Evolutionary conservation across 148 eudicot species (phyloP), one percentile per base, ranked within the genome.

Genomic region (Diospyros kaki): DNA sequence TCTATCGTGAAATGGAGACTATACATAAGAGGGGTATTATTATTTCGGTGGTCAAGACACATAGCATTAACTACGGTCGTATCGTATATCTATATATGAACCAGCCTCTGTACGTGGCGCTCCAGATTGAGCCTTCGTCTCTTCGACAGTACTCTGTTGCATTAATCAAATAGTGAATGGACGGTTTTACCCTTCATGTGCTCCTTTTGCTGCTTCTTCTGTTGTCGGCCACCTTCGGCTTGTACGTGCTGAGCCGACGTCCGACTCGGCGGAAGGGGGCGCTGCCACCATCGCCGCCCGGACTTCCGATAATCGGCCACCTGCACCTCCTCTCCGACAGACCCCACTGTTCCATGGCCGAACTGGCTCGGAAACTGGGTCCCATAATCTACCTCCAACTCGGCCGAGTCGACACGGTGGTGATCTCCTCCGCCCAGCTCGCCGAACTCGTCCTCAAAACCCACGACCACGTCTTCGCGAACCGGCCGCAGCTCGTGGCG

Each of bases 291-390:
- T 82, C 87, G 1, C 85, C 87, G 2, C 83, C 85, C 15, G 44
- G 68, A 18, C 85, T 85, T 14, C 87, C 85, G 8, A 71, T 85
- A 63, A 82, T 84, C 67, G 86, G 85, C 45, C 85, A 81, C 72
- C 81, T 86, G 38, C 89, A 80, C 75, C 89, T 83, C 80, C 77
- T 83, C 9, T 64, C 79, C 18, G 70, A 15, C 75, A 82, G 66
- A 79, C 87, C 87, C 40, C 85, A 85, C 74, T 82, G 58, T 68
- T 66, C 69, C 59, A 69, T 85, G 9, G 79, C 76, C 17, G 42
- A 78, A 18, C 72, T 85, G 51, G 74, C 87, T 62, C 51, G 3
- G 18, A 74, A 70, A 73, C 75, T 76, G 42, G 87, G 87, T 40
- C 85, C 87, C 56, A 54, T 82, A 8, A 72, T 84, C 76, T 66